These are phyloP conservation scores for Paramecium tetraurelia DNA, from an alignment of 73 alveolate genomes.

Conservation along the genomic window DNA sequence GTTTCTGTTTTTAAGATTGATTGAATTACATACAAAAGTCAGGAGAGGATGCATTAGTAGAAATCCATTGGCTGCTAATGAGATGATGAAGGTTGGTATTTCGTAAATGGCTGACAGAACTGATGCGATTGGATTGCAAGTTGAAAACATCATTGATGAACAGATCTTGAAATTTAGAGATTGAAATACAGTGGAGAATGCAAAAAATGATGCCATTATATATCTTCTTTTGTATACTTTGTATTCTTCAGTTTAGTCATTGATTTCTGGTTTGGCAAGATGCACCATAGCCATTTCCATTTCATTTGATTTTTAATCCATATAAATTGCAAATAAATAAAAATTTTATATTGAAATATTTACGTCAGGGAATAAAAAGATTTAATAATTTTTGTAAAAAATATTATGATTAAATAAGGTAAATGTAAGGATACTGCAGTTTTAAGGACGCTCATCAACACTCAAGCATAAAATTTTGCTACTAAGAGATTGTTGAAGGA, in stretches of 20 bases:
- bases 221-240: slow-evolving; percentile 16
- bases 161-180: neutral
- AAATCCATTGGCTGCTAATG: slow-evolving; percentile 36
- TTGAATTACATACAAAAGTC: neutral
- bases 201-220: slow-evolving; percentile 38
- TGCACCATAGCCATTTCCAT: slow-evolving; percentile 15
- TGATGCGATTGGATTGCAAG: slow-evolving; percentile 40
- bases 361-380: neutral
- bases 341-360: neutral
- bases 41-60: slow-evolving; percentile 16
- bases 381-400: neutral
- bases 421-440: slow-evolving; percentile 47
- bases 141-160: slow-evolving; percentile 43
- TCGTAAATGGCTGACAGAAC: neutral
- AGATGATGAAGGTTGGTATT: neutral
- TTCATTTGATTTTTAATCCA: neutral
- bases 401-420: slow-evolving; percentile 11
- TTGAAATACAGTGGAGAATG: slow-evolving; percentile 16
- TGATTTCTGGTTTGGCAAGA: slow-evolving; percentile 1
- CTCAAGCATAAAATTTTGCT: slow-evolving; percentile 68
- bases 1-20: neutral
- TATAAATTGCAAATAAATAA: neutral
- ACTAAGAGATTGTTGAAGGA: slow-evolving; percentile 77
- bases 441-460: slow-evolving; percentile 50
- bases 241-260: neutral